Percentiles rank a stretch among this genome's conserved stretches.
phyloP scores from a whole-genome alignment of 495 filamentous ascomycete genomes.

The Lophiostoma macrostomum region DNA sequence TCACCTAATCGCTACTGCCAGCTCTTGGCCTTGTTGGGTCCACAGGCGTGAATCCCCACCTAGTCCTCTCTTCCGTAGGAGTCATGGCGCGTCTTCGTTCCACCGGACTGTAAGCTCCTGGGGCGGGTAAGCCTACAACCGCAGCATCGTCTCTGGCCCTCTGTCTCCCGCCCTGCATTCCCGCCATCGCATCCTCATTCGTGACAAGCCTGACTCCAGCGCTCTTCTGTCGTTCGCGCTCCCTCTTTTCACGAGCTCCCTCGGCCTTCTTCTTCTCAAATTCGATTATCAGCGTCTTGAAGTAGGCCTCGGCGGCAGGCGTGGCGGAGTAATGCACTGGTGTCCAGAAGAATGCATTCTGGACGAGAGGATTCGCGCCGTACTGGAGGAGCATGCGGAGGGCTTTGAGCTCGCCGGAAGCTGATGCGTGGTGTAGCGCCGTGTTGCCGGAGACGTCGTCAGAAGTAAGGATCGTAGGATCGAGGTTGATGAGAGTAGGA shows the following conservation, averaged over 20 bases:
- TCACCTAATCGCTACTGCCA: slow-evolving; percentile 21
- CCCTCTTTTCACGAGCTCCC: slow-evolving; percentile 32
- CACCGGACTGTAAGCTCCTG: slow-evolving; percentile 38
- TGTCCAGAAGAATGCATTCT: slow-evolving; percentile 69
- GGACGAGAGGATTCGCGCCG: slow-evolving; percentile 62
- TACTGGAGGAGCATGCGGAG: slow-evolving; percentile 66
- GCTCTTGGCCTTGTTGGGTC: slow-evolving; percentile 26
- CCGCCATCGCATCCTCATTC: slow-evolving; percentile 30
- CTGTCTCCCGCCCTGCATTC: slow-evolving; percentile 15
- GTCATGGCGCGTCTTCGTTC: slow-evolving; percentile 38
- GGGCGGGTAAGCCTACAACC: slow-evolving; percentile 22
- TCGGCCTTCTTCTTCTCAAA: slow-evolving; percentile 43
- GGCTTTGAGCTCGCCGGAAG: slow-evolving; percentile 68
- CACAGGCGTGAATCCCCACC: slow-evolving; percentile 14
- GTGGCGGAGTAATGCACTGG: slow-evolving; percentile 70
- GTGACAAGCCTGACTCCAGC: slow-evolving; percentile 40
- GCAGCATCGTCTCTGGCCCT: slow-evolving; percentile 29
- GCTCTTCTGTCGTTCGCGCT: slow-evolving; percentile 26
- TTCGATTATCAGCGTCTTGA: slow-evolving; percentile 62
- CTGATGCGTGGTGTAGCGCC: slow-evolving; percentile 65
- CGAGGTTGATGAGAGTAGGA: slow-evolving; percentile 27
- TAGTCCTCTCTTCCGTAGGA: slow-evolving; percentile 33
- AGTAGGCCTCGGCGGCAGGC: slow-evolving; percentile 72
- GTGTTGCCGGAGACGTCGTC: slow-evolving; percentile 70
- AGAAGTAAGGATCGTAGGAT: slow-evolving; percentile 15